phyloP scores from a whole-genome alignment of 2,329 filamentous ascomycete genomes.

The Tetracladium maxilliforme region DNA sequence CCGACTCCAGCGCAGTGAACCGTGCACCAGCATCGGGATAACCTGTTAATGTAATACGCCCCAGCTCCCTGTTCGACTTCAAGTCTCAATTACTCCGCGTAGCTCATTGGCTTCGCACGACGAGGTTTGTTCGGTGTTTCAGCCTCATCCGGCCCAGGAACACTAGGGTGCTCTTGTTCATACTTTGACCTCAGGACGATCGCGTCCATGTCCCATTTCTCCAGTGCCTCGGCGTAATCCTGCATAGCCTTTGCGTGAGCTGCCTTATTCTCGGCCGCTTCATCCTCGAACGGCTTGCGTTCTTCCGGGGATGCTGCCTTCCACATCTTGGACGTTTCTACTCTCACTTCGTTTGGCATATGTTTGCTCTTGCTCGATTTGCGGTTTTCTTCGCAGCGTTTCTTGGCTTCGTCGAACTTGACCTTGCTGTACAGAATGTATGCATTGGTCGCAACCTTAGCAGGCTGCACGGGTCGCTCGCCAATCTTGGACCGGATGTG shows the following conservation, averaged over 20 bases:
- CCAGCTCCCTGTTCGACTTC: too few species aligned
- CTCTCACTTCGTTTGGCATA: slow-evolving; percentile 68
- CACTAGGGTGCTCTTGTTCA: slow-evolving; percentile 33
- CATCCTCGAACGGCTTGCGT: slow-evolving; percentile 64
- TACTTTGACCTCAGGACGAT: slow-evolving; percentile 35
- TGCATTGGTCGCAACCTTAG: slow-evolving; percentile 64
- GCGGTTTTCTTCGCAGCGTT: slow-evolving; percentile 49
- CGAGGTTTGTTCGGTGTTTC: too few species aligned
- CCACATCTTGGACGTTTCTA: slow-evolving; percentile 84
- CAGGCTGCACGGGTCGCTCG: slow-evolving; percentile 57
- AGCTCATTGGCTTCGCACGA: too few species aligned
- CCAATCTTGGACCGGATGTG: slow-evolving; percentile 47
- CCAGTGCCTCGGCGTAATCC: slow-evolving; percentile 44
- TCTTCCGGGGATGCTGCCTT: slow-evolving; percentile 56
- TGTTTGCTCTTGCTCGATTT: slow-evolving; percentile 48
- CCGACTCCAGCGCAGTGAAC: too few species aligned
- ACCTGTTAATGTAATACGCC: too few species aligned
- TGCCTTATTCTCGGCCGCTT: slow-evolving; percentile 56
- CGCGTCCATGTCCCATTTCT: slow-evolving; percentile 59
- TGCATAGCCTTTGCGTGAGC: slow-evolving; percentile 41
- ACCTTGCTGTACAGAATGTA: slow-evolving; percentile 83
- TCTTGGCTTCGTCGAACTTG: slow-evolving; percentile 48
- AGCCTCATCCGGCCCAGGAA: slow-evolving; percentile 18
- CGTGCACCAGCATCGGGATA: too few species aligned
- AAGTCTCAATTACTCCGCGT: too few species aligned